Conservation (phyloP, 805 yeast genomes). For the Lachancea meyersii region DNA sequence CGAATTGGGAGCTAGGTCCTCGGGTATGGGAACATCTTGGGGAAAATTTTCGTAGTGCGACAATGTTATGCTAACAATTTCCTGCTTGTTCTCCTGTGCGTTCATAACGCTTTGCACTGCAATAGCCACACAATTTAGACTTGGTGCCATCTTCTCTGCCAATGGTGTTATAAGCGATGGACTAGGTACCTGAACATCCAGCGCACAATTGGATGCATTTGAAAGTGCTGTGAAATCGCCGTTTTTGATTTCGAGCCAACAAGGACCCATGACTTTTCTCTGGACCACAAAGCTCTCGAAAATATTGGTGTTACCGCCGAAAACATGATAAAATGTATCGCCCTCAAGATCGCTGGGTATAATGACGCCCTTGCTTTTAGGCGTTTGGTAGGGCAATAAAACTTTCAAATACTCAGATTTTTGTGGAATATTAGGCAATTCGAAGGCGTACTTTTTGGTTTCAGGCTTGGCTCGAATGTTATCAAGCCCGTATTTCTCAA, state of each 20-base stretch:
- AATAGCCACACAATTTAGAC: slow-evolving; percentile 65
- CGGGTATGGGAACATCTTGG: slow-evolving; percentile 69
- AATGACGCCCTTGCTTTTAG: slow-evolving; percentile 41
- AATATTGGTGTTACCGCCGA: slow-evolving; percentile 66
- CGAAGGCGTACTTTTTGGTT: slow-evolving; percentile 81
- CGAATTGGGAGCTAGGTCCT: slow-evolving; percentile 52
- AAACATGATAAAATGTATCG: slow-evolving; percentile 67
- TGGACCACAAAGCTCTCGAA: slow-evolving; percentile 84
- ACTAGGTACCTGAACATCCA: slow-evolving; percentile 57
- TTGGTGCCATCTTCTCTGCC: slow-evolving; percentile 49
- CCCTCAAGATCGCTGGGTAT: slow-evolving; percentile 66
- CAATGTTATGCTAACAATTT: slow-evolving; percentile 74
- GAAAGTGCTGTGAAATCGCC: slow-evolving; percentile 53
- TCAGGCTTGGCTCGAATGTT: slow-evolving; percentile 66
- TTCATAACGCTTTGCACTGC: slow-evolving; percentile 79
- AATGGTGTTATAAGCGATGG: slow-evolving; percentile 46
- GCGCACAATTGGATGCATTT: slow-evolving; percentile 71
- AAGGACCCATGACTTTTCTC: slow-evolving; percentile 90
- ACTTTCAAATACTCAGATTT: slow-evolving; percentile 77
- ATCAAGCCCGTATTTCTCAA: slow-evolving; percentile 56
- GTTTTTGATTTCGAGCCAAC: slow-evolving; percentile 77
- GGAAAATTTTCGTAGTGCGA: slow-evolving; percentile 65
- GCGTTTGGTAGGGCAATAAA: slow-evolving; percentile 65
- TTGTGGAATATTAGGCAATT: slow-evolving; percentile 65
- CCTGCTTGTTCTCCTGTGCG: slow-evolving; percentile 69